phyloP scores from a whole-genome alignment of 2,329 filamentous ascomycete genomes.

The Mycosphaerella sp. region DNA sequence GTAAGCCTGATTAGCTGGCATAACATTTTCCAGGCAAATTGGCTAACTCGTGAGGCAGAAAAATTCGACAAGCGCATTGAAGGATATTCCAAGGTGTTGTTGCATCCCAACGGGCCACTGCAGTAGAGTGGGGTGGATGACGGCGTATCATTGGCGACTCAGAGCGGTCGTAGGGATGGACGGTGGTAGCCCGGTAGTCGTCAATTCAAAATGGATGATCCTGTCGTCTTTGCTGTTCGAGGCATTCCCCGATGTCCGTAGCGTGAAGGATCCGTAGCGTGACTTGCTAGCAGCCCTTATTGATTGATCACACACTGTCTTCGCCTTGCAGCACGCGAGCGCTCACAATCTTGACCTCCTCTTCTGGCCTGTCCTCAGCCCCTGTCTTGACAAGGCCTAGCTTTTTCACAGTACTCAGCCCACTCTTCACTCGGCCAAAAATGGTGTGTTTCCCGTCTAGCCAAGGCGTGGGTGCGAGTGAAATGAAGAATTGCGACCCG shows the following conservation, averaged over 20 bases:
- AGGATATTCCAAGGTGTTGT: constrained; percentile 62
- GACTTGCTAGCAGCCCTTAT: background rate
- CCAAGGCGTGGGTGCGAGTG: constrained; percentile 90
- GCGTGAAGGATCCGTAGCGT: too few species aligned
- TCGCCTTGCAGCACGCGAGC: constrained; percentile 64
- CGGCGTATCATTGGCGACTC: background rate
- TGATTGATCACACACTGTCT: constrained; percentile 47
- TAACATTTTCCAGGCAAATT: background rate
- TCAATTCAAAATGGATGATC: background rate
- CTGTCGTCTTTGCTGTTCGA: background rate
- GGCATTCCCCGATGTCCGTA: background rate
- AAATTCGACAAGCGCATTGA: constrained; percentile 62
- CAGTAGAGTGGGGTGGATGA: constrained; percentile 7
- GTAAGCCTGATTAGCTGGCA: background rate
- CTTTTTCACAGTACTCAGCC: constrained; percentile 75
- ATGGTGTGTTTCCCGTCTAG: constrained; percentile 96
- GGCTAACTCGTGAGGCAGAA: constrained; percentile 29
- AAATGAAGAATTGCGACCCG: constrained; percentile 93
- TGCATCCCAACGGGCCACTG: constrained; percentile 56
- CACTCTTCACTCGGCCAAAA: constrained; percentile 81
- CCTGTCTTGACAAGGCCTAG: constrained; percentile 86
- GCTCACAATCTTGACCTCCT: constrained; percentile 73
- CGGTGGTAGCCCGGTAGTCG: background rate
- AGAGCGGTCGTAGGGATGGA: background rate
- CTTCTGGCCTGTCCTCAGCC: constrained; percentile 69